Conservation (phyloP, 2,329 filamentous ascomycete genomes). For the Aspergillus sp. region DNA sequence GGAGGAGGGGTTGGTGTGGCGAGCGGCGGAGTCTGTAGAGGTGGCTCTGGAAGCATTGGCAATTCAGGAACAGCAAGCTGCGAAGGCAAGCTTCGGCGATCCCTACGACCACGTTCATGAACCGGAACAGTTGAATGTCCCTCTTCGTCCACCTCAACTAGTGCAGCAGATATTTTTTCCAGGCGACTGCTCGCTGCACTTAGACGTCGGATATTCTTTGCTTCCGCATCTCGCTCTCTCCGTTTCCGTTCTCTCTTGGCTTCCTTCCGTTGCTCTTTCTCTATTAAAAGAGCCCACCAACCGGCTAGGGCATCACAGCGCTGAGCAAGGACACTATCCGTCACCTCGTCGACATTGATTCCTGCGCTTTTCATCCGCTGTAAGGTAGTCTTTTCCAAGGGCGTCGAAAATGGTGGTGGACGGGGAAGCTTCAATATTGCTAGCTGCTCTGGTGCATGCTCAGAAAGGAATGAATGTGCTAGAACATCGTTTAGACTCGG, state of each 20-base stretch:
- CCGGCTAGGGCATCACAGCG: slow-evolving; percentile 87
- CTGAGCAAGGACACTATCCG: slow-evolving; percentile 88
- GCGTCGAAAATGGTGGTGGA: slow-evolving; percentile 78
- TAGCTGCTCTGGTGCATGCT: slow-evolving; percentile 84
- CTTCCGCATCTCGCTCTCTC: slow-evolving; percentile 79
- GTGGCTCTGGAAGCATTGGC: slow-evolving; percentile 70
- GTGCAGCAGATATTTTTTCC: slow-evolving; percentile 73
- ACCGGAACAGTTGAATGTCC: slow-evolving; percentile 53
- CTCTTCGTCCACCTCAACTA: slow-evolving; percentile 79
- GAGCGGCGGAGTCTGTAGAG: slow-evolving; percentile 33
- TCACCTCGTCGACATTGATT: slow-evolving; percentile 89
- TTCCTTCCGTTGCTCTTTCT: slow-evolving; percentile 91
- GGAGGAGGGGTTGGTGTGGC: slow-evolving; percentile 66
- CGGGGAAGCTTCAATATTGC: slow-evolving; percentile 81
- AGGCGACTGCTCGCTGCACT: slow-evolving; percentile 88
- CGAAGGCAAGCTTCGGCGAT: slow-evolving; percentile 67
- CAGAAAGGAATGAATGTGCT: slow-evolving; percentile 80
- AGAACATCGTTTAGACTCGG: slow-evolving; percentile 83
- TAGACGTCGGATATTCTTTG: slow-evolving; percentile 73
- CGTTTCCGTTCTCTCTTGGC: slow-evolving; percentile 76
- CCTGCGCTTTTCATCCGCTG: slow-evolving; percentile 91
- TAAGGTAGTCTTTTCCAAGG: slow-evolving; percentile 85
- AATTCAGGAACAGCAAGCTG: slow-evolving; percentile 71
- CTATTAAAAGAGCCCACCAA: slow-evolving; percentile 93
- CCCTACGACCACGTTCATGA: slow-evolving; percentile 71